Conservation (phyloP, 176 grass and related monocot species). For the Aegilops bicornis region DNA sequence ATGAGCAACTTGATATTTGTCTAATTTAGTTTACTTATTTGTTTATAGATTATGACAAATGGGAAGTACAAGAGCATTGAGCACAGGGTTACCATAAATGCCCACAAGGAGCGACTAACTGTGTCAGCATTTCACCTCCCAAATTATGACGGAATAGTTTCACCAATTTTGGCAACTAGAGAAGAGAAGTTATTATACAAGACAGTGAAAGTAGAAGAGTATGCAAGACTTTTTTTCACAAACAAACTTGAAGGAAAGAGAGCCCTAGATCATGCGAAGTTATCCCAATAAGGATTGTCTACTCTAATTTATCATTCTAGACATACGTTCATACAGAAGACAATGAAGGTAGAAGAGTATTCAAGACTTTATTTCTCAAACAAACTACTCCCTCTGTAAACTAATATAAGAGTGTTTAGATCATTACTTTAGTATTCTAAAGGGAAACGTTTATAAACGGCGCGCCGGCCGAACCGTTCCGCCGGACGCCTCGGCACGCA, state of each 20-base stretch:
- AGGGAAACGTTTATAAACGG: no score
- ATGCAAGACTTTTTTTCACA: neutral
- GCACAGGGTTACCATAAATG: slow-evolving; percentile 46
- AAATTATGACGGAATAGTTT: slow-evolving; percentile 3
- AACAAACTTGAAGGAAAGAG: slow-evolving; percentile 29
- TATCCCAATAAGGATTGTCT: neutral
- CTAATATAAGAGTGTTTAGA: no score
- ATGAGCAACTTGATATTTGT: neutral
- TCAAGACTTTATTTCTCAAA: neutral
- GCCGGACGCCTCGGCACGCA: no score
- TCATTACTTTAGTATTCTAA: no score
- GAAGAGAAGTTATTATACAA: slow-evolving; percentile 2
- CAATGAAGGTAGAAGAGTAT: neutral
- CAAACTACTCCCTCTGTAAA: neutral
- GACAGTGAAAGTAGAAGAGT: neutral
- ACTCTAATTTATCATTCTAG: neutral
- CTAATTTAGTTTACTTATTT: neutral
- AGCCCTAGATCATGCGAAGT: slow-evolving; percentile 16
- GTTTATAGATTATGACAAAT: slow-evolving; percentile 39
- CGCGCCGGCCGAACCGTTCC: no score
- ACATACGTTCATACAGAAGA: neutral
- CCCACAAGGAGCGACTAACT: slow-evolving; percentile 32
- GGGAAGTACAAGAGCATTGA: slow-evolving; percentile 55
- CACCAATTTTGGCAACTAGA: neutral
- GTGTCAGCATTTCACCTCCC: slow-evolving; percentile 29